phyloP scores from a whole-genome alignment of 2,329 filamentous ascomycete genomes.

The Ampelomyces quisqualis region DNA sequence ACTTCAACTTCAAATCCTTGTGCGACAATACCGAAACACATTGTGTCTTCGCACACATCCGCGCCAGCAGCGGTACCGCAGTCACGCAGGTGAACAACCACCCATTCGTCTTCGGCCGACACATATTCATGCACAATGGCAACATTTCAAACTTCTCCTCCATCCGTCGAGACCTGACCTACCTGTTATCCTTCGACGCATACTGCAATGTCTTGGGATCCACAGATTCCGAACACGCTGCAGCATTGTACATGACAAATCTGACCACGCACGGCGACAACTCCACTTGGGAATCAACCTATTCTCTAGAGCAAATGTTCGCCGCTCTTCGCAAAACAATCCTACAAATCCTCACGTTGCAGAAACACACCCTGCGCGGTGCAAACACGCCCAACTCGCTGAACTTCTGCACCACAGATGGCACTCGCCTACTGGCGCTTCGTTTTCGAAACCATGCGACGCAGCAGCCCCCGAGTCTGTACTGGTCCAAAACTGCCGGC shows the following conservation, averaged over 20 bases:
- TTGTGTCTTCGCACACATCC: constrained; percentile 56
- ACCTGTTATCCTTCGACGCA: constrained; percentile 50
- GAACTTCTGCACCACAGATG: constrained; percentile 57
- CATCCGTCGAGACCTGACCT: constrained; percentile 51
- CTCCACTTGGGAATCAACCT: constrained; percentile 47
- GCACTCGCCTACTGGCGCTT: constrained; percentile 51
- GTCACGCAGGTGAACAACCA: constrained; percentile 56
- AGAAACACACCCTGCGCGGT: constrained; percentile 45
- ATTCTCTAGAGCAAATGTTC: constrained; percentile 47
- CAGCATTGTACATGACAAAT: constrained; percentile 53
- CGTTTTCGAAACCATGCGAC: constrained; percentile 56
- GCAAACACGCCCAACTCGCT: constrained; percentile 51
- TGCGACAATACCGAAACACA: constrained; percentile 54
- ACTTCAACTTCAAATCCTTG: constrained; percentile 56
- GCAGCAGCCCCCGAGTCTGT: constrained; percentile 55
- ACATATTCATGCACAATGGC: constrained; percentile 60
- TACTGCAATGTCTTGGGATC: constrained; percentile 53
- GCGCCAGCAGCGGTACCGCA: constrained; percentile 52
- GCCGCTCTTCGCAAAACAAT: constrained; percentile 51
- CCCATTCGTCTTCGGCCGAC: constrained; percentile 57
- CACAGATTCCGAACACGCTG: constrained; percentile 57
- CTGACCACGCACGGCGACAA: constrained; percentile 45
- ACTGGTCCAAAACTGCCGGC: constrained; percentile 54
- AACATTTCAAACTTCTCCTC: constrained; percentile 50
- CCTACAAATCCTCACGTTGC: constrained; percentile 50